These are phyloP conservation scores for Rhizophora mangle DNA, from an alignment of 345 rosid genomes.

Conservation along the genomic window DNA sequence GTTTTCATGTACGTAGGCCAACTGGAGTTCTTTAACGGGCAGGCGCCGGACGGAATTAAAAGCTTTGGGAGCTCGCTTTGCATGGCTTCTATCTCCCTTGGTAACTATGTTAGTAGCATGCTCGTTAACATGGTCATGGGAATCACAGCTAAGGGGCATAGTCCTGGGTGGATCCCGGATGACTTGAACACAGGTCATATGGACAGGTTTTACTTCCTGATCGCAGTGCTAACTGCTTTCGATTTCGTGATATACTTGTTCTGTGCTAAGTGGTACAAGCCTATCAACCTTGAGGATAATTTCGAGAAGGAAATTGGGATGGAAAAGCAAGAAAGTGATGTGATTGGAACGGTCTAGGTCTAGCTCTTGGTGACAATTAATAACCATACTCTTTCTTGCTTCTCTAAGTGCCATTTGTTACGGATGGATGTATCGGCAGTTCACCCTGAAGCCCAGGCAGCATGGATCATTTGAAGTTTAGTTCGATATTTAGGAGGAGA, in stretches of 20 bases:
- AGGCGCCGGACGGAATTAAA: slow-evolving; percentile 86
- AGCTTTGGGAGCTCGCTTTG: slow-evolving; percentile 93
- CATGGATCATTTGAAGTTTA: too few relatives aligned
- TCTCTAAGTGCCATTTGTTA: too few relatives aligned
- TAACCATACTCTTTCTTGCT: too few relatives aligned
- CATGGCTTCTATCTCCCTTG: slow-evolving; percentile 95
- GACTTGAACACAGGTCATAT: slow-evolving; percentile 67
- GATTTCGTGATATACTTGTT: slow-evolving; percentile 59
- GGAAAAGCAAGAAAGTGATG: slow-evolving; percentile 12
- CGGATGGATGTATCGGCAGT: too few relatives aligned
- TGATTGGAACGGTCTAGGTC: neutral
- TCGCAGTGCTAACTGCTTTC: slow-evolving; percentile 57
- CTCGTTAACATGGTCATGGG: slow-evolving; percentile 64
- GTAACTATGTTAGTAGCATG: slow-evolving; percentile 78
- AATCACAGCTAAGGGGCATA: slow-evolving; percentile 47
- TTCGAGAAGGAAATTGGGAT: slow-evolving; percentile 15
- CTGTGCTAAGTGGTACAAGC: slow-evolving; percentile 72
- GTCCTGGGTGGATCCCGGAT: slow-evolving; percentile 77
- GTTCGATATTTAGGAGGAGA: neutral
- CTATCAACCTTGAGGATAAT: slow-evolving; percentile 48
- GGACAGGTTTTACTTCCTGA: slow-evolving; percentile 70
- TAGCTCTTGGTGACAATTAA: too few relatives aligned
- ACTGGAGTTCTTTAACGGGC: slow-evolving; percentile 82
- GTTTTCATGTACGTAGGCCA: slow-evolving; percentile 96
- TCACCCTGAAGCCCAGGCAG: neutral